A percentile compares a stretch with the other conserved stretches of the same genome.
Conservation (phyloP, 1,284 basidiomycete species). For the Naganishia sp. region DNA sequence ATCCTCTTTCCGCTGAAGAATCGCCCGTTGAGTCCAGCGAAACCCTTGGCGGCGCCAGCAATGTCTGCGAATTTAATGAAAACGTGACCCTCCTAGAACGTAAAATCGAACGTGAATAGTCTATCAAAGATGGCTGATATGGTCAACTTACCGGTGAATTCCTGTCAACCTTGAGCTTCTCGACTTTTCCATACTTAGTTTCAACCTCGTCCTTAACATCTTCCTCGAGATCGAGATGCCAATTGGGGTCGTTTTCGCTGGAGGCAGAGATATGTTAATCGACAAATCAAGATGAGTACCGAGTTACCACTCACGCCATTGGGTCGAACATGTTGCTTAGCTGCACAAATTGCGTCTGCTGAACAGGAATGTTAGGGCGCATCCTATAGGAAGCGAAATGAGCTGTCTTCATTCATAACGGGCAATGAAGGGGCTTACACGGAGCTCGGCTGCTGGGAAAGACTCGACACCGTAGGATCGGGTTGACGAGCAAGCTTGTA, state of each 20-base stretch:
- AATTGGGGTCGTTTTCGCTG: slow-evolving; percentile 88
- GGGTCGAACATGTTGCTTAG: slow-evolving; percentile 91
- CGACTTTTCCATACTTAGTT: slow-evolving; percentile 82
- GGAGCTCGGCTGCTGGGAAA: slow-evolving; percentile 36
- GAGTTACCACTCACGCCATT: slow-evolving; percentile 2
- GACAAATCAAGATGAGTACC: not conserved
- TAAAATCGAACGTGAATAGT: slow-evolving; percentile 26
- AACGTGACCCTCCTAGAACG: slow-evolving; percentile 77
- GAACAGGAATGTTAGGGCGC: slow-evolving; percentile 47
- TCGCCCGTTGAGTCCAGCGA: slow-evolving; percentile 87
- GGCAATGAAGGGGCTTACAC: slow-evolving; percentile 2
- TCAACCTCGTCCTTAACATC: slow-evolving; percentile 95
- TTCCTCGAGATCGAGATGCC: slow-evolving; percentile 93
- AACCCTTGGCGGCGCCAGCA: slow-evolving; percentile 76
- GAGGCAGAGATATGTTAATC: not conserved
- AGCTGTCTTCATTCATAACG: not conserved
- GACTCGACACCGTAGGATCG: slow-evolving; percentile 54
- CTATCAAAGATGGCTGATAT: slow-evolving; percentile 4
- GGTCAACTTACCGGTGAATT: slow-evolving; percentile 73
- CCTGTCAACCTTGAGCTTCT: slow-evolving; percentile 87
- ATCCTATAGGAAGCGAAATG: slow-evolving; percentile 56
- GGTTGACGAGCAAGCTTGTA: slow-evolving; percentile 96
- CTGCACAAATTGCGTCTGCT: slow-evolving; percentile 71
- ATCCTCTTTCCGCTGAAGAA: slow-evolving; percentile 93
- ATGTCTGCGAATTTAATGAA: slow-evolving; percentile 86